Evolutionary conservation across 169 alveolate species (phyloP), one percentile per base, ranked within the genome.

Genomic region (Cryptosporidium canis): DNA sequence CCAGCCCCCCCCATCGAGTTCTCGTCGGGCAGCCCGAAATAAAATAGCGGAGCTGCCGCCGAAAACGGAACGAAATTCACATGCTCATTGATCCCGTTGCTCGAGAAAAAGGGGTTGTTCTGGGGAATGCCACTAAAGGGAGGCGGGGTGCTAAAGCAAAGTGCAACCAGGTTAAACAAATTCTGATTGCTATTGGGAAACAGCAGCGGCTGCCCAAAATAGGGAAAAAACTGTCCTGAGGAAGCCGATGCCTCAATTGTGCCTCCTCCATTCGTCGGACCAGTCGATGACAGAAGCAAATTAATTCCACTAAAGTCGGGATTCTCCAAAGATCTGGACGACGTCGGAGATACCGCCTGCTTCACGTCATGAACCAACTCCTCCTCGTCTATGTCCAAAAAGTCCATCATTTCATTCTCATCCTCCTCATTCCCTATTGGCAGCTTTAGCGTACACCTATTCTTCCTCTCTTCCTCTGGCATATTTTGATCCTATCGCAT

Each of bases 331-430:
- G 85, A 55, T 37, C 85, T 71, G 2, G 85, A 71, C 11, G 85
- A 71, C 3, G 85, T 53, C 1, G 85, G 85, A 27, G 85, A 71
- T 4, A 71, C 85, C 8, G 85, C 85, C 51, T 71, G 66, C 14
- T 71, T 48, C n/a, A 71, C 68, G 39, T 71, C 85, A 55, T 71
- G 67, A 12, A 71, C 85, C n/a, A 71, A 55, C 27, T 71, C 85
- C 9, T 71, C 85, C 12, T 71, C 85, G 53, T 71, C 85, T 29
- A 71, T 71, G 1, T 71, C 85, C 24, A 71, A 35, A 35, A 71
- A 71, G 33, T 71, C 85, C 70, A 71, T 24, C 67, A 33, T 31
- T 14, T 71, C 83, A 1, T 66, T 63, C 35, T 27, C 83, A 45
- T 51, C 83, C 24, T 67, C 63, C 16, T 67, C 83, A 29, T 67